These are phyloP conservation scores for Cutaneotrichosporon curvatum DNA, from an alignment of 1,284 basidiomycete genomes.

Conservation along the genomic window DNA sequence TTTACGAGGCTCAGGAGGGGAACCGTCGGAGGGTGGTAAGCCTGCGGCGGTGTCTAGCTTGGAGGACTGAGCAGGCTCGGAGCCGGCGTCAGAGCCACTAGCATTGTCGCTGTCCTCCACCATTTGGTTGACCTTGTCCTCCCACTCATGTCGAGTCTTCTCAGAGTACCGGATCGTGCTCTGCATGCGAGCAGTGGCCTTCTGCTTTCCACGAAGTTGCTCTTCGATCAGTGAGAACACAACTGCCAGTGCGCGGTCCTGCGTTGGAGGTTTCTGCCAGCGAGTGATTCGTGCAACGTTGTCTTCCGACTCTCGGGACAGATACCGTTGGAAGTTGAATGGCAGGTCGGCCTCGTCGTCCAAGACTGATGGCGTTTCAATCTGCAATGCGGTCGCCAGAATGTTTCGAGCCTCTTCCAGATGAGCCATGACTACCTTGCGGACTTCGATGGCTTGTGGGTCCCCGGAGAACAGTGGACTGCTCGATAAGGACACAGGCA, in stretches of 20 bases:
- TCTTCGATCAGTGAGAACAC: slow-evolving; percentile 80
- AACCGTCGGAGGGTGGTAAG: not conserved
- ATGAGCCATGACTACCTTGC: slow-evolving; percentile 67
- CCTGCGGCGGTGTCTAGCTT: not conserved
- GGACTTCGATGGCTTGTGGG: slow-evolving; percentile 62
- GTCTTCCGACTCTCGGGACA: slow-evolving; percentile 77
- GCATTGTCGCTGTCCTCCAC: slow-evolving; percentile 57
- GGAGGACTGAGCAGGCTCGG: slow-evolving; percentile 12
- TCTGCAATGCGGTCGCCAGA: slow-evolving; percentile 67
- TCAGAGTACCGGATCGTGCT: slow-evolving; percentile 97
- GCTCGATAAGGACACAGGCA: slow-evolving; percentile 22
- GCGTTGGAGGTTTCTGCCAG: slow-evolving; percentile 76
- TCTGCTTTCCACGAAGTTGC: slow-evolving; percentile 85
- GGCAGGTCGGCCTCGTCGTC: slow-evolving; percentile 85
- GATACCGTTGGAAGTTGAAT: slow-evolving; percentile 82
- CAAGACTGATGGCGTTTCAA: slow-evolving; percentile 80
- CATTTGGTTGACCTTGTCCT: slow-evolving; percentile 67
- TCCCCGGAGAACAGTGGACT: slow-evolving; percentile 5
- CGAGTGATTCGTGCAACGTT: slow-evolving; percentile 70
- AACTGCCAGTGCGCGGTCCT: slow-evolving; percentile 74
- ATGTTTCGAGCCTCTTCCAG: slow-evolving; percentile 81
- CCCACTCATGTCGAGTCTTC: slow-evolving; percentile 96
- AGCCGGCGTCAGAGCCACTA: slow-evolving; percentile 35
- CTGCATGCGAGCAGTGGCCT: slow-evolving; percentile 91
- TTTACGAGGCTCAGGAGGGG: slow-evolving; percentile 29